Conservation (phyloP, 202 grass and related monocot genomes). For the Zoysia matrella region DNA sequence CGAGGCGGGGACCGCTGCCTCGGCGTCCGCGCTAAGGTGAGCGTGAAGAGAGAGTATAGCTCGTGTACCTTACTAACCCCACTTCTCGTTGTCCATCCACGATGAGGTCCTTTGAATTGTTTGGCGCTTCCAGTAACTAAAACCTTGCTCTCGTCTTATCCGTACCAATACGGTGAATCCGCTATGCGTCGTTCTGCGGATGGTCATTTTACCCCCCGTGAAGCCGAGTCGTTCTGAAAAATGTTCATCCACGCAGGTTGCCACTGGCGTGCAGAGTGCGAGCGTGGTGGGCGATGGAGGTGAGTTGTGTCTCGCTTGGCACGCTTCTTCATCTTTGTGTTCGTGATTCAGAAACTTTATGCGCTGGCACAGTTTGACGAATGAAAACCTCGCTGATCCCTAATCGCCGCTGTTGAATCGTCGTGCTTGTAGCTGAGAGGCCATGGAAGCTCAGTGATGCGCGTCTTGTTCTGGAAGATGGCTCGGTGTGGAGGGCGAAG, state of each 20-base stretch:
- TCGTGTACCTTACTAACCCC: not conserved
- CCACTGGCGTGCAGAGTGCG: not conserved
- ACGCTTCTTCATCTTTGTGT: not conserved
- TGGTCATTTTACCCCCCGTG: not conserved
- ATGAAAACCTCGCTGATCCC: not conserved
- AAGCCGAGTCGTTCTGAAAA: not conserved
- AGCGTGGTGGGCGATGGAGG: not conserved
- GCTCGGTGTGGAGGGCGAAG: too few species aligned
- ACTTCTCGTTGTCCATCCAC: not conserved
- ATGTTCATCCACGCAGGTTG: constrained; percentile 13
- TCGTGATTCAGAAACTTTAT: not conserved
- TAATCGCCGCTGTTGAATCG: not conserved
- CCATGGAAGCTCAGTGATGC: constrained; percentile 89
- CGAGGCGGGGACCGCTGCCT: not conserved
- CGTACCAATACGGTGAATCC: not conserved
- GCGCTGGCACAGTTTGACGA: not conserved
- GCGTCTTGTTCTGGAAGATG: constrained; percentile 67
- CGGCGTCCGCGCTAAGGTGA: constrained; percentile 30
- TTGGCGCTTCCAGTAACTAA: not conserved
- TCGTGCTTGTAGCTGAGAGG: constrained; percentile 49
- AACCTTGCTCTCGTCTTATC: not conserved
- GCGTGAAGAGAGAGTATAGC: not conserved
- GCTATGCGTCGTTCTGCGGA: not conserved
- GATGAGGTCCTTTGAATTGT: not conserved
- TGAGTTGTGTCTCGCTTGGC: not conserved